A percentile compares a stretch with the other conserved stretches of the same genome.
phyloP scores from a whole-genome alignment of 495 filamentous ascomycete genomes.

The Bathelium albidoporum region DNA sequence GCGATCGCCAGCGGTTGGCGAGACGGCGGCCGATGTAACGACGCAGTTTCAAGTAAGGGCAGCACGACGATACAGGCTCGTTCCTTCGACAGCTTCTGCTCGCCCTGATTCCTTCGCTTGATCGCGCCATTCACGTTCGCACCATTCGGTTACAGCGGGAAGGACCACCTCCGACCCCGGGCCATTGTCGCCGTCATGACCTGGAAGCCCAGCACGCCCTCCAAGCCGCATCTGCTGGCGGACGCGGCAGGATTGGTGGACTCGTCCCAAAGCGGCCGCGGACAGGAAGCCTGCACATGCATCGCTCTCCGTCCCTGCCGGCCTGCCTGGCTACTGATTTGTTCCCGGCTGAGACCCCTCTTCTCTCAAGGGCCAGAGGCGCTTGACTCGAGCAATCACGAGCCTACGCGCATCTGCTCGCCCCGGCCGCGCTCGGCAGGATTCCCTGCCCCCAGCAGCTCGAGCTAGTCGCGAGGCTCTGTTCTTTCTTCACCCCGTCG shows the following conservation, averaged over 20 bases:
- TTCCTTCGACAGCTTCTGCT: neutral
- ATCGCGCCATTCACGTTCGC: neutral
- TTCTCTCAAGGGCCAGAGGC: neutral
- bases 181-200: constrained; percentile 2
- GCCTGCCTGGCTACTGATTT: neutral
- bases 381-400: constrained; percentile 4
- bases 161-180: neutral
- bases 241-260: neutral
- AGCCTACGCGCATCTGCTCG: neutral
- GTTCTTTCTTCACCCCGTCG: neutral
- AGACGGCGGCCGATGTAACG: constrained; percentile 3
- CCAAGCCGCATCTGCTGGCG: neutral
- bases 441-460: neutral
- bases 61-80: neutral
- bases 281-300: neutral
- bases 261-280: neutral
- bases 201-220: neutral
- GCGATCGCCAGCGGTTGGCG: neutral
- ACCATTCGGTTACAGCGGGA: constrained; percentile 6
- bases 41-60: constrained; percentile 1
- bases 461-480: neutral
- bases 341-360: neutral
- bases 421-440: neutral
- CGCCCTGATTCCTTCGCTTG: constrained; percentile 1
- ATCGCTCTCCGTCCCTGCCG: neutral